Conservation (phyloP, 108 stramenopile species). For the Cylindrotheca closterium region DNA sequence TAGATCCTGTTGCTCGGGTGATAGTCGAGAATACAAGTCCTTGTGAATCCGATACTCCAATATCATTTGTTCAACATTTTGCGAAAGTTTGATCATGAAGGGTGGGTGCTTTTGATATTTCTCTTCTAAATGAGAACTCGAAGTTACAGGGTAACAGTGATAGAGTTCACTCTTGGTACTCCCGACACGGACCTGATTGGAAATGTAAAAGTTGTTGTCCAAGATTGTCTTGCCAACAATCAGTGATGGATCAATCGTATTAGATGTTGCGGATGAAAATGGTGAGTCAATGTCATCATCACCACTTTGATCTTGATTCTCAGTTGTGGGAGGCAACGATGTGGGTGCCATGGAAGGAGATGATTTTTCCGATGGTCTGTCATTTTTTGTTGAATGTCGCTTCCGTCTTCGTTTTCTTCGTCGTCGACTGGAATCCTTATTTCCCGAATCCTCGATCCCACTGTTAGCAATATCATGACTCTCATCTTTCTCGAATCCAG, state of each 20-base stretch:
- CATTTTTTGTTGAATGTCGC: background rate
- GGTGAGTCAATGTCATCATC: background rate
- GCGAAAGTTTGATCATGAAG: slow-evolving; percentile 1
- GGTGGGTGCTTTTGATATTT: background rate
- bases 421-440: background rate
- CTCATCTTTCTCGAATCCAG: background rate
- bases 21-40: slow-evolving; percentile 1
- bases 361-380: background rate
- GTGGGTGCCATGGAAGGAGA: background rate
- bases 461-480: background rate
- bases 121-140: background rate
- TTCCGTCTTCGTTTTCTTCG: background rate
- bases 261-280: background rate
- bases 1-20: background rate
- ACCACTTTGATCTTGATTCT: too few species aligned
- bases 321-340: background rate
- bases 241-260: background rate
- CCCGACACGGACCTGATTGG: slow-evolving; percentile 6
- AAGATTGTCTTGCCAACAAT: background rate
- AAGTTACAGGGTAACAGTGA: background rate
- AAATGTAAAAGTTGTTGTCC: background rate
- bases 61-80: background rate
- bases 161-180: slow-evolving; percentile 9
- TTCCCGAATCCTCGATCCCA: background rate
- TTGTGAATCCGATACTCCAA: slow-evolving; percentile 1